These are phyloP conservation scores for Chaetomium sp. DNA, from an alignment of 2,329 filamentous ascomycete species.

Conservation along the genomic window DNA sequence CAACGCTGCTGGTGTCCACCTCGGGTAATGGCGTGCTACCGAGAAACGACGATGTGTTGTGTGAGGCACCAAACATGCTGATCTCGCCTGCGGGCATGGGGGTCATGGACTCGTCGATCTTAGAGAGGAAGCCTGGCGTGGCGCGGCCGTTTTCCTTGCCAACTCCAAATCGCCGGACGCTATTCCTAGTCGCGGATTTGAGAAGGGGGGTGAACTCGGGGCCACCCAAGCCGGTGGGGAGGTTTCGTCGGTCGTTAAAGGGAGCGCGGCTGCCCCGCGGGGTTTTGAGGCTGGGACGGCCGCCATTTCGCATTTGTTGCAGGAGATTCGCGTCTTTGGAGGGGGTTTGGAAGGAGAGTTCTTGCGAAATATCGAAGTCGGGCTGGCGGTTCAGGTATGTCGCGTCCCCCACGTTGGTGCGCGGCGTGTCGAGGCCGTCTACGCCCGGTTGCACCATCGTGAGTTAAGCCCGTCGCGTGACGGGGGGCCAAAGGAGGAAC, in stretches of 20 bases:
- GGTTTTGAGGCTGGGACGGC: conserved; percentile 58
- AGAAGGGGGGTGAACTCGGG: conserved; percentile 92
- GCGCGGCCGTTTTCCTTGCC: conserved; percentile 57
- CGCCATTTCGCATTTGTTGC: conserved; percentile 64
- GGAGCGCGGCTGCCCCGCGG: conserved; percentile 63
- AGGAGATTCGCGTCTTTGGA: conserved; percentile 71
- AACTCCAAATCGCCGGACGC: conserved; percentile 50
- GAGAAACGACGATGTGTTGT: conserved; percentile 55
- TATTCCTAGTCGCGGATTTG: conserved; percentile 70
- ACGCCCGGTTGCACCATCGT: conserved; percentile 60
- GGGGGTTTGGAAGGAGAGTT: conserved; percentile 79
- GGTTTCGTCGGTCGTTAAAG: conserved; percentile 64
- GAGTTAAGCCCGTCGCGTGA: conserved; percentile 13
- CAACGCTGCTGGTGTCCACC: conserved; percentile 69
- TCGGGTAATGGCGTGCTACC: conserved; percentile 71
- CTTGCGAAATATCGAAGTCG: conserved; percentile 79
- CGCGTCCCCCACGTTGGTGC: conserved; percentile 76
- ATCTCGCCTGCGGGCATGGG: conserved; percentile 63
- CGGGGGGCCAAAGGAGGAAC: not conserved
- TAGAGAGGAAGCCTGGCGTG: conserved; percentile 63
- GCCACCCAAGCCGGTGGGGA: conserved; percentile 56
- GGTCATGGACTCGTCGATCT: conserved; percentile 65
- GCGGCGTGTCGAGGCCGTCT: conserved; percentile 72
- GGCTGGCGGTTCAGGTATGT: conserved; percentile 66
- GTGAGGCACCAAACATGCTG: conserved; percentile 56